Percentiles rank a stretch among this genome's conserved stretches.
Conservation (phyloP, 2,329 filamentous ascomycete genomes). For the Aspergillus terreus region DNA sequence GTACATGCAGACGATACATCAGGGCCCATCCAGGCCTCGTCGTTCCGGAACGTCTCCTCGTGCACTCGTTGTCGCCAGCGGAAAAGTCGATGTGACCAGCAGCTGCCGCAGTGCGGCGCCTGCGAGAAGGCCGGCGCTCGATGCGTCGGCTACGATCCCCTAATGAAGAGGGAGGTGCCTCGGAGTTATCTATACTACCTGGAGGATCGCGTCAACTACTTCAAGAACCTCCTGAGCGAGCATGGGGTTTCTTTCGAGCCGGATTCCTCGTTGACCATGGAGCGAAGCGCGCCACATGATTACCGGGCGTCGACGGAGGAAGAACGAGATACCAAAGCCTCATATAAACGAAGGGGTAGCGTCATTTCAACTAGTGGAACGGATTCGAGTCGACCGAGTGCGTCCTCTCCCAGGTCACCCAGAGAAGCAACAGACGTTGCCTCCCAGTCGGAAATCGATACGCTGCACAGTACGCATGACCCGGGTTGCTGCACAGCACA, state of each 20-base stretch:
- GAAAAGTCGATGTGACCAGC: slow-evolving; percentile 86
- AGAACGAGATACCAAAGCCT: neutral
- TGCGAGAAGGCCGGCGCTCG: slow-evolving; percentile 80
- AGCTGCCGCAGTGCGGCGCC: slow-evolving; percentile 73
- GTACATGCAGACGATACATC: neutral
- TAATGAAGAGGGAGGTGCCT: slow-evolving; percentile 86
- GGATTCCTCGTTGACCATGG: slow-evolving; percentile 55
- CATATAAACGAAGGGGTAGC: slow-evolving; percentile 25
- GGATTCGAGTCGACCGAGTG: neutral
- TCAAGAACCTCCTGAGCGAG: slow-evolving; percentile 64
- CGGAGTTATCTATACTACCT: slow-evolving; percentile 81
- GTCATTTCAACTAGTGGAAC: neutral
- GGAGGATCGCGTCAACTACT: slow-evolving; percentile 71
- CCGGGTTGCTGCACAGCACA: neutral
- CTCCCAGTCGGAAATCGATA: neutral
- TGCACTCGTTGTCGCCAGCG: slow-evolving; percentile 79
- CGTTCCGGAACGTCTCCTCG: slow-evolving; percentile 74
- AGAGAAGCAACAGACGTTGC: neutral
- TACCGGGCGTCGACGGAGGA: neutral
- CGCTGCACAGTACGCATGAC: neutral
- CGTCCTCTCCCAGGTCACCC: neutral
- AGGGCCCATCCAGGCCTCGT: slow-evolving; percentile 8
- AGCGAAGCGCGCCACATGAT: neutral
- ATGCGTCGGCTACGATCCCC: slow-evolving; percentile 85
- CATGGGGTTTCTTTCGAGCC: slow-evolving; percentile 65